Conservation (phyloP, 2,329 filamentous ascomycete species). For the Verticillium longisporum region DNA sequence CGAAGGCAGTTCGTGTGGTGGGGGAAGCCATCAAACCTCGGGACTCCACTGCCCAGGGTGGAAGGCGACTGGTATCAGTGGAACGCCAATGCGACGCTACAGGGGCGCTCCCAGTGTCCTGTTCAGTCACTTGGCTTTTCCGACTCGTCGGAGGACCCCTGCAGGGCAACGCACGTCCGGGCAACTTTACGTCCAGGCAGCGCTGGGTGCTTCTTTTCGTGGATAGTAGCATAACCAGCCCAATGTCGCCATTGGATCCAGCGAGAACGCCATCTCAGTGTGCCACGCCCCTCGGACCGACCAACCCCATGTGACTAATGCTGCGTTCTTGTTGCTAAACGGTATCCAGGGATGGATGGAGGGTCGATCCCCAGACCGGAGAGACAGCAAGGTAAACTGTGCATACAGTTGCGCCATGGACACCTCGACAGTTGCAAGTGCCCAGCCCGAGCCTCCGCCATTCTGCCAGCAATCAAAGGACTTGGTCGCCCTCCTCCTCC, state of each 20-base stretch:
- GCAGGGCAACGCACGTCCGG: not conserved
- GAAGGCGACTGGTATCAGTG: not conserved
- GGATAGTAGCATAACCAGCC: not conserved
- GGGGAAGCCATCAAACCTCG: not conserved
- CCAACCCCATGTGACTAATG: not conserved
- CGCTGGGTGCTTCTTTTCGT: not conserved
- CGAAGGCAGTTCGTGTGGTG: not conserved
- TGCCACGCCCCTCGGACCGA: not conserved
- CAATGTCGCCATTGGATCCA: constrained; percentile 1
- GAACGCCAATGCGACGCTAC: not conserved
- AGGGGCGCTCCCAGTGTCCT: not conserved
- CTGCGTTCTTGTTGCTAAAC: not conserved
- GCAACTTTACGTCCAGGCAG: not conserved
- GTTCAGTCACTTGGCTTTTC: not conserved
- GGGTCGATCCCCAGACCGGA: not conserved
- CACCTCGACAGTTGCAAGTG: not conserved
- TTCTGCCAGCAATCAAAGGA: not conserved
- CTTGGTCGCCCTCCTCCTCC: not conserved
- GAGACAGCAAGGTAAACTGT: not conserved
- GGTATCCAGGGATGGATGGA: not conserved
- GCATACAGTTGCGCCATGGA: not conserved
- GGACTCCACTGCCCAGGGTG: not conserved
- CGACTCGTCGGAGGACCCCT: not conserved
- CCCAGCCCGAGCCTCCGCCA: not conserved
- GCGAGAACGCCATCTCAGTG: not conserved